Conservation (phyloP, 371 early-diverging fungal genomes). For the Zopfochytrium polystomum region DNA sequence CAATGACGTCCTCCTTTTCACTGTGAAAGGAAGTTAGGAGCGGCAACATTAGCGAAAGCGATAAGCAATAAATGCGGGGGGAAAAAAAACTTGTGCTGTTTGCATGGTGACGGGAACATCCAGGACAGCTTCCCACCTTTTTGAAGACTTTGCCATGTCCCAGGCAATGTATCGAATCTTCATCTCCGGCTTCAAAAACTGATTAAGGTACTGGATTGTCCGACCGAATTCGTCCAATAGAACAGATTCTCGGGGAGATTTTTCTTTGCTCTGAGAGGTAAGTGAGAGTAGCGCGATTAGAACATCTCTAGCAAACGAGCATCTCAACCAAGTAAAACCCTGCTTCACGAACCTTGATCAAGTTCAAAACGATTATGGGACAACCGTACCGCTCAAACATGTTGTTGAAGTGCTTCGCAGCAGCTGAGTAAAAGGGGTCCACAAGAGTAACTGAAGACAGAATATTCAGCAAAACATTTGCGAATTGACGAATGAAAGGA, state of each 20-base stretch:
- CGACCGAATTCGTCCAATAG: conserved; percentile 81
- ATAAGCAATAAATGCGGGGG: neutral
- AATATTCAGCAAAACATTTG: neutral
- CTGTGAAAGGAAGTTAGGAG: conserved; percentile 28
- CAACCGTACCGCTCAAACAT: conserved; percentile 84
- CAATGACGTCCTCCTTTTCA: conserved; percentile 86
- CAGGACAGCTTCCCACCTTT: conserved; percentile 70
- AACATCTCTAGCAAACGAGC: neutral
- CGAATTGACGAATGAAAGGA: neutral
- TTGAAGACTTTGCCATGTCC: conserved; percentile 97
- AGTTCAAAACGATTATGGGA: conserved; percentile 83
- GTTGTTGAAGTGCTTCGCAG: conserved; percentile 89
- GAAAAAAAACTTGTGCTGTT: too few species aligned
- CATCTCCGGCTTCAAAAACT: conserved; percentile 76
- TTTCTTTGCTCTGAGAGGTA: conserved; percentile 70
- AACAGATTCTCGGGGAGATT: conserved; percentile 79
- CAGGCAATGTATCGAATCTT: conserved; percentile 87
- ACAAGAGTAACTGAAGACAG: conserved; percentile 62
- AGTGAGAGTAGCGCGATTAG: neutral
- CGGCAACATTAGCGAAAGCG: too few species aligned
- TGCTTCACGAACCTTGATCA: conserved; percentile 90
- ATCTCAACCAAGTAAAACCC: conserved; percentile 25
- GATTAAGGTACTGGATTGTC: conserved; percentile 80
- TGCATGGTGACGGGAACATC: too few species aligned
- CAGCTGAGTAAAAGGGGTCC: conserved; percentile 90